Percentiles rank a stretch among this genome's conserved stretches.
Conservation (phyloP, 768 basidiomycete genomes). For the Pholiota molesta region DNA sequence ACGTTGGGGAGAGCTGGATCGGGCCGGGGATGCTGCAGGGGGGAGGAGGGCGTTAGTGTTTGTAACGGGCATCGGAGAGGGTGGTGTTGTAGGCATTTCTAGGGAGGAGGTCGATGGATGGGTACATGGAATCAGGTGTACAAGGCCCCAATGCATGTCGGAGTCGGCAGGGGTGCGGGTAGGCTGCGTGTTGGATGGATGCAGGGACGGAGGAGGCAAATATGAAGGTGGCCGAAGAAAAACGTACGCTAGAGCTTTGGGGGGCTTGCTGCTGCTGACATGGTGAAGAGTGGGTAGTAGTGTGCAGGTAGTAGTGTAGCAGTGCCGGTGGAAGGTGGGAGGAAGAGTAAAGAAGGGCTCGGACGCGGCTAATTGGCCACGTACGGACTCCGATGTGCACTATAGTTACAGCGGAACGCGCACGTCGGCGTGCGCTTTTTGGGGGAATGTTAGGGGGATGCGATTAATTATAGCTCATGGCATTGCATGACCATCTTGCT, state of each 20-base stretch:
- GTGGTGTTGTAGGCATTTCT: neutral
- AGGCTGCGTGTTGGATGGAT: neutral
- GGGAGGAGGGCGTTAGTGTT: neutral
- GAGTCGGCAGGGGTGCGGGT: neutral
- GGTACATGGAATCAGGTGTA: no score
- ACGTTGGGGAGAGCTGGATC: constrained; percentile 60
- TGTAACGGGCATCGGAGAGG: neutral
- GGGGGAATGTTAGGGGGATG: neutral
- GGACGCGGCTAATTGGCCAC: no score
- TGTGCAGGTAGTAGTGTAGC: no score
- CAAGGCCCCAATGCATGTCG: no score
- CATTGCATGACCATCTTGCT: neutral
- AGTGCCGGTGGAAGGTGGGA: no score
- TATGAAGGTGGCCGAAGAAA: neutral
- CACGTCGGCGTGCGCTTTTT: neutral
- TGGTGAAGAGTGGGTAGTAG: no score
- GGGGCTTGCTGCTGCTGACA: neutral
- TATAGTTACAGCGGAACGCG: no score
- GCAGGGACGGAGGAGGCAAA: no score
- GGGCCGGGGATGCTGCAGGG: constrained; percentile 53
- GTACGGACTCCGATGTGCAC: no score
- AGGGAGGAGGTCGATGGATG: no score
- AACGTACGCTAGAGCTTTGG: constrained; percentile 13
- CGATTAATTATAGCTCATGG: neutral
- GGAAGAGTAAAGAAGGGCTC: no score